These are phyloP conservation scores for Malus hybrid DNA, from an alignment of 331 rosid genomes.

Conservation along the genomic window DNA sequence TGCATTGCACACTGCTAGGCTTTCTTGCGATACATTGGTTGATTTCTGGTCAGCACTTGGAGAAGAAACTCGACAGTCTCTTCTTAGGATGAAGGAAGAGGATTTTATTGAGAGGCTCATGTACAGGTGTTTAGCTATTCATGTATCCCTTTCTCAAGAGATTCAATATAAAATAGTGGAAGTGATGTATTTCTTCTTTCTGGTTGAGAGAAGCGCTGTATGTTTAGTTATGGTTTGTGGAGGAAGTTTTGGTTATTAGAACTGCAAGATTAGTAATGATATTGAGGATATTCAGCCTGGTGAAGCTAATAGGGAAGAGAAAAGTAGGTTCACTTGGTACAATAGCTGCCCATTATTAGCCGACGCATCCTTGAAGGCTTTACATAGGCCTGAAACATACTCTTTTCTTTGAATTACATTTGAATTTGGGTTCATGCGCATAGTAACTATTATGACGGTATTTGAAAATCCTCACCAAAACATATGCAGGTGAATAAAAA, in stretches of 20 bases:
- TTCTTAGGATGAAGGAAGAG: conserved; percentile 96
- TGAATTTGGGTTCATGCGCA: conserved; percentile 4
- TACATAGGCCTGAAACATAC: conserved; percentile 6
- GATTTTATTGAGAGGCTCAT: conserved; percentile 98
- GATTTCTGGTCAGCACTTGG: conserved; percentile 99
- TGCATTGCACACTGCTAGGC: conserved; percentile 95
- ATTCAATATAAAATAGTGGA: conserved; percentile 21
- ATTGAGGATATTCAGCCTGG: conserved; percentile 10
- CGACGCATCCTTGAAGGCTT: conserved; percentile 16
- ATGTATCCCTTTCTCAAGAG: conserved; percentile 15
- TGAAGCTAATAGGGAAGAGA: conserved; percentile 14
- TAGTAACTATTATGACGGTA: not conserved
- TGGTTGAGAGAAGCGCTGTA: not conserved
- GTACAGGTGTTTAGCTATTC: conserved; percentile 77
- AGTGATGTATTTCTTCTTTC: not conserved
- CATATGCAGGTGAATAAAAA: conserved; percentile 3
- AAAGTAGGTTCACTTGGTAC: not conserved
- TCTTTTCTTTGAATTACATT: conserved; percentile 1
- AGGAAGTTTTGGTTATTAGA: conserved; percentile 12
- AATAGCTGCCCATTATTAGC: not conserved
- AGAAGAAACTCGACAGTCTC: conserved; percentile 93
- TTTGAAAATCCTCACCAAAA: conserved; percentile 6
- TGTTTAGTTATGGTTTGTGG: not conserved
- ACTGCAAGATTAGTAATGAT: conserved; percentile 7
- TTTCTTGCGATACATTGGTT: conserved; percentile 92